A percentile compares a stretch with the other conserved stretches of the same genome.
Conservation (phyloP, 2,329 filamentous ascomycete species). For the Pseudogymnoascus sp. region DNA sequence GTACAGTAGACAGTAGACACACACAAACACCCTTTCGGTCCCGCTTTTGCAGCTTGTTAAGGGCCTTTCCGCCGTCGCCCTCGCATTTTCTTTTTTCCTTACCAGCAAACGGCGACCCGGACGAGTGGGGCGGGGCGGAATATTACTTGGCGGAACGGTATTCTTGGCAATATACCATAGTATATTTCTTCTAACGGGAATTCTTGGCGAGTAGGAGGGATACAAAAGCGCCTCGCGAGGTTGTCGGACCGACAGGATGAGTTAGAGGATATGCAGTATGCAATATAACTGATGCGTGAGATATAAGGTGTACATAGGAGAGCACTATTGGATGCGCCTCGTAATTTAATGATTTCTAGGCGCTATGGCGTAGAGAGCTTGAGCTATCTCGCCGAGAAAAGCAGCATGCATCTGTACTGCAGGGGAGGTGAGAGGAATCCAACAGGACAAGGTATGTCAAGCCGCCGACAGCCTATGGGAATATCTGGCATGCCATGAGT, state of each 20-base stretch:
- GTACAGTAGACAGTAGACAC: not conserved
- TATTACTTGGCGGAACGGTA: not conserved
- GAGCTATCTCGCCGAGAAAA: not conserved
- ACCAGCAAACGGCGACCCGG: not conserved
- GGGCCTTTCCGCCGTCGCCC: not conserved
- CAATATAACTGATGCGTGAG: not conserved
- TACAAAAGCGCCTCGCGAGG: not conserved
- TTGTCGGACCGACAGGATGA: not conserved
- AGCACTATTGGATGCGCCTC: not conserved
- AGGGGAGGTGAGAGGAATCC: not conserved
- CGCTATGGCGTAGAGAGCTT: not conserved
- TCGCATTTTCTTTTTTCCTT: constrained; percentile 10
- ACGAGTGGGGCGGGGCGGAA: constrained; percentile 8
- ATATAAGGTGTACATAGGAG: not conserved
- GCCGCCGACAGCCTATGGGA: not conserved
- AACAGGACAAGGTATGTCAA: not conserved
- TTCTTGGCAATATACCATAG: not conserved
- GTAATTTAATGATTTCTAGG: not conserved
- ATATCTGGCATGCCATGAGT: not conserved
- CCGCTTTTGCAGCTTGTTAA: constrained; percentile 7
- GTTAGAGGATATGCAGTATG: not conserved
- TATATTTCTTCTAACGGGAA: not conserved
- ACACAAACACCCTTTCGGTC: constrained; percentile 5
- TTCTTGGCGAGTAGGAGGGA: constrained; percentile 1
- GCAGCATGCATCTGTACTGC: not conserved